Percentiles rank a stretch among this genome's conserved stretches.
phyloP scores from a whole-genome alignment of 1,139 yeast species.

The Candida sp. region DNA sequence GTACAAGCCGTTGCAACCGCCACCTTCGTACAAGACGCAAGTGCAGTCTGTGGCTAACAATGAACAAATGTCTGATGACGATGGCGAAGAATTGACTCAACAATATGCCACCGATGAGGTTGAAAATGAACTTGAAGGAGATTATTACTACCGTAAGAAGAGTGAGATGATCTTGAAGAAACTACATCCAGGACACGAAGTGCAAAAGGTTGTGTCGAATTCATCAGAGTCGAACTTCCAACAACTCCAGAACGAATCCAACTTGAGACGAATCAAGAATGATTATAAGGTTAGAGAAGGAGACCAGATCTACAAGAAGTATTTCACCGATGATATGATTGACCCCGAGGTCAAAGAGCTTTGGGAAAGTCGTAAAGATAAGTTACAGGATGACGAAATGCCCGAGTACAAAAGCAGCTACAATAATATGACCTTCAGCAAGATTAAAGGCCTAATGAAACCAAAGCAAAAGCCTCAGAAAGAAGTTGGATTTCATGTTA shows the following conservation, averaged over 20 bases:
- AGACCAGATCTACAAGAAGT: constrained; percentile 47
- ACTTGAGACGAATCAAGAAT: constrained; percentile 25
- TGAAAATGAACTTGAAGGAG: constrained; percentile 12
- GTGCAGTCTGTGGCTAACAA: not conserved
- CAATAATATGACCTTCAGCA: not conserved
- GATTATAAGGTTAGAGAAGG: constrained; percentile 56
- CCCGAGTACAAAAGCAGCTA: not conserved
- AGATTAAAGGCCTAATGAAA: not conserved
- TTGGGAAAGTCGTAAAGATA: constrained; percentile 48
- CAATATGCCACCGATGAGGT: not conserved
- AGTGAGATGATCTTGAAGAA: constrained; percentile 14
- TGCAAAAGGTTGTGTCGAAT: not conserved
- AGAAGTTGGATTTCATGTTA: constrained; percentile 41
- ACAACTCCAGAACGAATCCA: constrained; percentile 24
- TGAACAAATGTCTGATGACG: not conserved
- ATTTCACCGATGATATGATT: constrained; percentile 40
- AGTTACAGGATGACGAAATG: not conserved
- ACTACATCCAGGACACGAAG: not conserved
- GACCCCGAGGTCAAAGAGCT: constrained; percentile 56
- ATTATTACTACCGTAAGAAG: constrained; percentile 16
- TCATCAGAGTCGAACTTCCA: constrained; percentile 19
- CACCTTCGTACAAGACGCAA: constrained; percentile 1
- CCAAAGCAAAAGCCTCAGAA: constrained; percentile 1
- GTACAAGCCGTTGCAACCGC: constrained; percentile 27
- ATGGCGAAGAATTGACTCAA: not conserved